These are phyloP conservation scores for Fusarium hostae DNA, from an alignment of 2,329 filamentous ascomycete genomes.

Conservation along the genomic window DNA sequence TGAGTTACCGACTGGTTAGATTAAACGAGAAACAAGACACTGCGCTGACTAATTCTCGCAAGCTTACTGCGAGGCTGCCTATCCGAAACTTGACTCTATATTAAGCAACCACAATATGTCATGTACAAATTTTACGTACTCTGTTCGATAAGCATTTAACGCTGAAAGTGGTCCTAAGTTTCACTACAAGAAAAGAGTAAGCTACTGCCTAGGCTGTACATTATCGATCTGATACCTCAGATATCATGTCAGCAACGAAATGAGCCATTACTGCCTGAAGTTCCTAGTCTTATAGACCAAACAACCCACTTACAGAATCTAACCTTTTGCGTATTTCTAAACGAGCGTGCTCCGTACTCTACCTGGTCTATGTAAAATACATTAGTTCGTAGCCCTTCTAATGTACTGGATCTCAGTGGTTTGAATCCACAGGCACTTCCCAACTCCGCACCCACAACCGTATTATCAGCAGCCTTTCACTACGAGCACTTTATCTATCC, in stretches of 20 bases:
- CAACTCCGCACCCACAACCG: not conserved
- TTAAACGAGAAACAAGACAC: constrained; percentile 2
- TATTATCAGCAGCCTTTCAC: not conserved
- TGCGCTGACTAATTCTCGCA: not conserved
- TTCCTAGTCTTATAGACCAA: not conserved
- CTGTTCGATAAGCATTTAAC: not conserved
- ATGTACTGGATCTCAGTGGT: not conserved
- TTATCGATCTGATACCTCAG: not conserved
- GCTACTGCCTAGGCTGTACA: not conserved
- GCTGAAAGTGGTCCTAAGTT: not conserved
- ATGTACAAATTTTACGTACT: not conserved
- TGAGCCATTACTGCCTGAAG: not conserved
- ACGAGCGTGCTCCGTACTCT: not conserved
- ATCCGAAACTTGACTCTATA: not conserved
- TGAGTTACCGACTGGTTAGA: not conserved
- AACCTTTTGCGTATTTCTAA: too few species aligned
- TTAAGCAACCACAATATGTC: not conserved
- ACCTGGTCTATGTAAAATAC: not conserved
- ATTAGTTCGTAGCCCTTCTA: not conserved
- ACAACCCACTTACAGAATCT: not conserved
- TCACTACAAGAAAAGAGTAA: too few species aligned
- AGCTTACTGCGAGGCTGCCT: not conserved
- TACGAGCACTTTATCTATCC: not conserved
- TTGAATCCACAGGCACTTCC: not conserved
- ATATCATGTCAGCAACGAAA: not conserved